Evolutionary conservation across 495 filamentous ascomycete species (phyloP).

Genomic region (Clavariopsis aquatica): DNA sequence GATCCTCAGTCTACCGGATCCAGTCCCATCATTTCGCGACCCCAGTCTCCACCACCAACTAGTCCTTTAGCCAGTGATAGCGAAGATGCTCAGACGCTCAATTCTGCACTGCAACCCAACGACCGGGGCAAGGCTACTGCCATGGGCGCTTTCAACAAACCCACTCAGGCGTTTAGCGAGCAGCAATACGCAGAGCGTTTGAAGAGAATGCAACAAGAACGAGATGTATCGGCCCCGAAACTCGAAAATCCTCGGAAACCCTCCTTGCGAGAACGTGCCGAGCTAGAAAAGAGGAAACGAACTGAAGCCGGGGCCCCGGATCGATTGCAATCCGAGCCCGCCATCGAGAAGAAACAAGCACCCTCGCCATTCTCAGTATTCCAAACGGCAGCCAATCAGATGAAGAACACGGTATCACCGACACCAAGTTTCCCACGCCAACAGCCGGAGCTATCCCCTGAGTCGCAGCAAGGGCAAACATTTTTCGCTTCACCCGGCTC

Average conservation of each 20-base stretch:
- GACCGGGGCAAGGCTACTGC: conserved; percentile 86
- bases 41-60: conserved; percentile 58
- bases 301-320: conserved; percentile 19
- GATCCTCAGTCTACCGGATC: conserved; percentile 41
- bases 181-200: conserved; percentile 81
- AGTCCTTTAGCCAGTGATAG: conserved; percentile 74
- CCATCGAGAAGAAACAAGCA: conserved; percentile 24
- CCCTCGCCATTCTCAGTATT: conserved; percentile 43
- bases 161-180: conserved; percentile 74
- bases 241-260: conserved; percentile 32
- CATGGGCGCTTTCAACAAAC: conserved; percentile 80
- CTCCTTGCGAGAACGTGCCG: conserved; percentile 35
- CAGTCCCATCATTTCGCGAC: conserved; percentile 52
- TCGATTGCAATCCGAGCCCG: conserved; percentile 11
- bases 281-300: conserved; percentile 30
- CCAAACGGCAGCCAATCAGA: conserved; percentile 42
- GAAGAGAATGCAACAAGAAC: conserved; percentile 71
- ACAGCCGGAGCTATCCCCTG: conserved; percentile 15
- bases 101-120: conserved; percentile 65
- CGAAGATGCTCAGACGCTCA: conserved; percentile 59
- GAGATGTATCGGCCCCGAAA: conserved; percentile 48
- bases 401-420: conserved; percentile 21
- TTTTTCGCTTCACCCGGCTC: conserved; percentile 35
- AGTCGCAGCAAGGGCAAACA: conserved; percentile 24
- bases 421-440: conserved; percentile 2